Percentiles rank a stretch among this genome's conserved stretches.
Evolutionary conservation across 257 asterid genomes (phyloP).

Genomic region (Lavandula angustifolia): DNA sequence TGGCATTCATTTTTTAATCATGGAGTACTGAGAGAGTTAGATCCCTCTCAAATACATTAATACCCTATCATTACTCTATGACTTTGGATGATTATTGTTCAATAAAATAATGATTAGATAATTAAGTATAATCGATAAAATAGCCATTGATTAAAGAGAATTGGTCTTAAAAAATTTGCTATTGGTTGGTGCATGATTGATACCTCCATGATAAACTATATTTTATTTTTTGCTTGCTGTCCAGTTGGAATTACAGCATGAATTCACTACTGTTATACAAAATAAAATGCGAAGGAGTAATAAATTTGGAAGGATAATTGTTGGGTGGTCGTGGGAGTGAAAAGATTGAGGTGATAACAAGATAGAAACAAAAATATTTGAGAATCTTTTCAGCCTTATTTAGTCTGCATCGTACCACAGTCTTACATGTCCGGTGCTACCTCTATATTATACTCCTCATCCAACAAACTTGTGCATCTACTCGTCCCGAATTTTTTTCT

Average conservation of each 20-base stretch:
- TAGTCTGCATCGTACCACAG: constrained; percentile 33
- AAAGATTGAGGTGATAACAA: constrained; percentile 11
- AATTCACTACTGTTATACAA: background rate
- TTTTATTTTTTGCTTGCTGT: background rate
- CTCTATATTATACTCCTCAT: background rate
- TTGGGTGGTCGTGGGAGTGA: background rate
- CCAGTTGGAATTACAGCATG: background rate
- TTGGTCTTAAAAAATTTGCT: background rate
- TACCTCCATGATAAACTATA: background rate
- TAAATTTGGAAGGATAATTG: background rate
- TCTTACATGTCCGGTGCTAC: background rate
- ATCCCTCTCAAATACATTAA: too few species aligned
- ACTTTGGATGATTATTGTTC: too few species aligned
- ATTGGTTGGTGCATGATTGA: constrained; percentile 28
- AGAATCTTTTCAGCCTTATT: constrained; percentile 45
- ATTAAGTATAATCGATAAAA: too few species aligned
- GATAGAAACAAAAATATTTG: background rate
- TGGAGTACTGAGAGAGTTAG: too few species aligned
- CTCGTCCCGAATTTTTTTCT: too few species aligned
- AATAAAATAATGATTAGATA: too few species aligned
- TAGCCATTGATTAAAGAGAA: background rate
- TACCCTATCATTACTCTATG: too few species aligned
- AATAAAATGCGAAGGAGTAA: background rate
- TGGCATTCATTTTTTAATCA: too few species aligned
- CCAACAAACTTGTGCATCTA: too few species aligned